These are phyloP conservation scores for Rubia yunnanensis DNA, from an alignment of 257 asterid genomes.

Conservation along the genomic window DNA sequence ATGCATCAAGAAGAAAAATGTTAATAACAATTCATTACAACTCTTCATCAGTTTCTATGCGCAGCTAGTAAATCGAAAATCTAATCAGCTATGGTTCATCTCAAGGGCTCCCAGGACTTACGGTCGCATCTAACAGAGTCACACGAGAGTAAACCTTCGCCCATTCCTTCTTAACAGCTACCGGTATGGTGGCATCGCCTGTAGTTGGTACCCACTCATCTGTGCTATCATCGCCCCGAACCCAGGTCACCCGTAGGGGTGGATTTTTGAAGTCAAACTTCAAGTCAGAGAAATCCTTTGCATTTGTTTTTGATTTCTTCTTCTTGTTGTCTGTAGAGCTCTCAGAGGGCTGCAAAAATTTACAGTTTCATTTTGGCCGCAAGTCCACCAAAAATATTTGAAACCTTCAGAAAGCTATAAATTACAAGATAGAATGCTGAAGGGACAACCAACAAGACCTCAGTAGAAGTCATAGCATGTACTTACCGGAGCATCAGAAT, in stretches of 20 bases:
- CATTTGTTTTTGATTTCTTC: constrained; percentile 11
- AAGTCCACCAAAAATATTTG: neutral
- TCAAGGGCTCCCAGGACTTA: neutral
- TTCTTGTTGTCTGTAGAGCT: constrained; percentile 13
- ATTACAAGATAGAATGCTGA: neutral
- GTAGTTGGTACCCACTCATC: constrained; percentile 18
- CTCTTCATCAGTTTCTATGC: neutral
- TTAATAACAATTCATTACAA: neutral
- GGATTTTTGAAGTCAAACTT: constrained; percentile 27
- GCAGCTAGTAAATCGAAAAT: neutral
- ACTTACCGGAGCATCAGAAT: constrained; percentile 15
- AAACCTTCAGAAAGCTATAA: neutral
- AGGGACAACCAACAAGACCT: neutral
- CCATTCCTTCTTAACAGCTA: constrained; percentile 16
- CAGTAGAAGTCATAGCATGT: neutral
- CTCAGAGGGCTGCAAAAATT: constrained; percentile 20
- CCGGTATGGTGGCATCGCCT: constrained; percentile 12
- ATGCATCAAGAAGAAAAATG: neutral
- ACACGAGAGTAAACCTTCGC: constrained; percentile 13
- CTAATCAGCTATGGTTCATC: neutral
- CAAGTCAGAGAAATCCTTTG: constrained; percentile 11
- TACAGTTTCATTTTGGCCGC: neutral
- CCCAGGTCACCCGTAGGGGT: constrained; percentile 22
- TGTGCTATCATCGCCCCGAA: constrained; percentile 9
- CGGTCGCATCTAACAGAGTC: constrained; percentile 12